phyloP scores from a whole-genome alignment of 2,329 filamentous ascomycete species.

The Trichophyton simii region DNA sequence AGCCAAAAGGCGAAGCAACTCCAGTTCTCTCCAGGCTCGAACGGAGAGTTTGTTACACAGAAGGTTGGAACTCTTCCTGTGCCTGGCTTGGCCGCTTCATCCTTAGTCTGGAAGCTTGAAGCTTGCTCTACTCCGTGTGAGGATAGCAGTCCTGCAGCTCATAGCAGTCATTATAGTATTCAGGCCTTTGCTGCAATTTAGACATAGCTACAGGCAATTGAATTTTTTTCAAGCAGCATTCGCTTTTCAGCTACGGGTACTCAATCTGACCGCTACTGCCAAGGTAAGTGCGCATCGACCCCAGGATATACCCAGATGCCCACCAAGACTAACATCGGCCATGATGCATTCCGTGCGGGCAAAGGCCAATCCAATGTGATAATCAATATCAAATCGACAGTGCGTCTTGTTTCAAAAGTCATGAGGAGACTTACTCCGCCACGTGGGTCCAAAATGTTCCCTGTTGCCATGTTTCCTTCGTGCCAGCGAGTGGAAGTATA shows the following conservation, averaged over 20 bases:
- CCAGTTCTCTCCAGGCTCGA: background rate
- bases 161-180: no score
- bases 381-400: background rate
- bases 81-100: background rate
- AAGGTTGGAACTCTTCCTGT: background rate
- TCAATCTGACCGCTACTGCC: background rate
- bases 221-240: no score
- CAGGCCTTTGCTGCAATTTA: no score
- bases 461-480: background rate
- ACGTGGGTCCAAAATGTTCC: background rate
- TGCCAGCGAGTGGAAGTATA: background rate
- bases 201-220: no score
- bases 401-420: background rate
- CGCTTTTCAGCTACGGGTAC: no score
- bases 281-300: background rate
- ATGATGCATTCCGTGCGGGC: background rate
- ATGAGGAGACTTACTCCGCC: background rate
- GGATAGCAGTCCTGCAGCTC: background rate
- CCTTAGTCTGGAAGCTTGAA: background rate
- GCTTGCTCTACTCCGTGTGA: background rate
- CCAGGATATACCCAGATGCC: background rate
- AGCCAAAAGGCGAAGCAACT: background rate
- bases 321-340: background rate
- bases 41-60: background rate
- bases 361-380: background rate